Percentiles rank a stretch among this genome's conserved stretches.
phyloP scores from a whole-genome alignment of 2,329 filamentous ascomycete genomes.

The Aspergillus cejpii region DNA sequence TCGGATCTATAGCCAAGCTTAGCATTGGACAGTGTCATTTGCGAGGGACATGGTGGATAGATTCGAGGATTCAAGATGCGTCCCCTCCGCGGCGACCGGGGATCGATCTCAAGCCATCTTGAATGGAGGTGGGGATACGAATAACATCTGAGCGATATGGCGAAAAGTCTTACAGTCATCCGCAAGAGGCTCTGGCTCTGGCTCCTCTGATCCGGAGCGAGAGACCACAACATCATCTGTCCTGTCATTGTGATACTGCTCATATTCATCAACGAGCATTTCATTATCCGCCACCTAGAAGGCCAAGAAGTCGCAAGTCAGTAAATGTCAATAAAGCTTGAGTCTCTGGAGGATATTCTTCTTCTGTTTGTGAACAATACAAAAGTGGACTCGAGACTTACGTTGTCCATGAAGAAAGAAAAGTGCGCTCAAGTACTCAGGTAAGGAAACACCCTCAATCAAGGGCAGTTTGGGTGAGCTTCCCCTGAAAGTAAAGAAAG shows the following conservation, averaged over 20 bases:
- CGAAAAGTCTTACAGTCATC: constrained; percentile 48
- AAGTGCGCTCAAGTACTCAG: constrained; percentile 31
- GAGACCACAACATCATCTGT: constrained; percentile 57
- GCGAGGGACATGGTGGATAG: neutral
- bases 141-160: constrained; percentile 4
- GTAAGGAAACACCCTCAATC: constrained; percentile 22
- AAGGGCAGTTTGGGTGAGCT: constrained; percentile 8
- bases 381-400: constrained; percentile 24
- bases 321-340: constrained; percentile 13
- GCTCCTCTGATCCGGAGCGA: constrained; percentile 53
- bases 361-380: neutral
- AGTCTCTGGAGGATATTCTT: neutral
- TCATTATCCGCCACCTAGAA: constrained; percentile 52
- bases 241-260: constrained; percentile 56
- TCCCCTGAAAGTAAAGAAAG: constrained; percentile 1
- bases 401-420: constrained; percentile 41
- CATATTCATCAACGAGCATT: constrained; percentile 55
- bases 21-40: constrained; percentile 9
- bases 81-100: constrained; percentile 9
- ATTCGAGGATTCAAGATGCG: constrained; percentile 1
- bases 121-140: constrained; percentile 1
- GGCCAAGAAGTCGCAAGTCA: constrained; percentile 25
- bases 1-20: constrained; percentile 54
- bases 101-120: neutral
- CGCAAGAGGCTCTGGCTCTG: constrained; percentile 51